A percentile compares a stretch with the other conserved stretches of the same genome.
These are phyloP conservation scores for Cercospora beticola DNA, from an alignment of 2,329 filamentous ascomycete species.

Conservation along the genomic window DNA sequence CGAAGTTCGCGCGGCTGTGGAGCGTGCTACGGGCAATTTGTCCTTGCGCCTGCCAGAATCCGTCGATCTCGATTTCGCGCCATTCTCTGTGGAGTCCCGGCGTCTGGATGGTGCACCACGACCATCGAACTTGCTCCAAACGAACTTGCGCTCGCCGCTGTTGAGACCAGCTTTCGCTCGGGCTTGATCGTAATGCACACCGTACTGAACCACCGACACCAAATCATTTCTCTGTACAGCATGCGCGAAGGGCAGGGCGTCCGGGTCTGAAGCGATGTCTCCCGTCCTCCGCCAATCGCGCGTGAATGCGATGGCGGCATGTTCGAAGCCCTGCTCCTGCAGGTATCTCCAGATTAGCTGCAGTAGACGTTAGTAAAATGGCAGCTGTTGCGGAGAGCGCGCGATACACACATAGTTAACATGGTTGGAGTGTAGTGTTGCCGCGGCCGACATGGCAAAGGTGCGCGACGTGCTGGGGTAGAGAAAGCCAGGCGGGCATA, in stretches of 20 bases:
- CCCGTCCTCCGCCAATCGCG: conserved; percentile 58
- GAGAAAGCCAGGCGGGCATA: background rate
- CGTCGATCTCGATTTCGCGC: conserved; percentile 14
- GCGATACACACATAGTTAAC: conserved; percentile 55
- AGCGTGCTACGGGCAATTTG: conserved; percentile 22
- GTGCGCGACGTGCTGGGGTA: conserved; percentile 3
- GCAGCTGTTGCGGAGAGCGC: background rate
- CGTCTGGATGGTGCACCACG: conserved; percentile 27
- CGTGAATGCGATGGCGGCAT: conserved; percentile 56
- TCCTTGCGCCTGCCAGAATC: conserved; percentile 21
- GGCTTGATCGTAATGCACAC: conserved; percentile 51
- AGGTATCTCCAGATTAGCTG: conserved; percentile 62
- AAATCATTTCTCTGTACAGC: conserved; percentile 60
- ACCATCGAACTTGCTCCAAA: conserved; percentile 30
- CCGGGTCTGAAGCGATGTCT: conserved; percentile 49
- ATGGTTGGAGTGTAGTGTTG: conserved; percentile 56
- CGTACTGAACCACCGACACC: conserved; percentile 63
- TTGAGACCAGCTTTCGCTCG: conserved; percentile 23
- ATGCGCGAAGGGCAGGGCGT: conserved; percentile 60
- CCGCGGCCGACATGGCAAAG: conserved; percentile 25
- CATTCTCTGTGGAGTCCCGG: conserved; percentile 21
- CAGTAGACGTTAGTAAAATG: background rate
- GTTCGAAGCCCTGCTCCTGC: conserved; percentile 40
- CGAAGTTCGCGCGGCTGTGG: conserved; percentile 36
- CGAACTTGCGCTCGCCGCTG: conserved; percentile 29